Percentiles rank a stretch among this genome's conserved stretches.
Conservation (phyloP, 2,329 filamentous ascomycete genomes). For the Neofusicoccum laricinum region DNA sequence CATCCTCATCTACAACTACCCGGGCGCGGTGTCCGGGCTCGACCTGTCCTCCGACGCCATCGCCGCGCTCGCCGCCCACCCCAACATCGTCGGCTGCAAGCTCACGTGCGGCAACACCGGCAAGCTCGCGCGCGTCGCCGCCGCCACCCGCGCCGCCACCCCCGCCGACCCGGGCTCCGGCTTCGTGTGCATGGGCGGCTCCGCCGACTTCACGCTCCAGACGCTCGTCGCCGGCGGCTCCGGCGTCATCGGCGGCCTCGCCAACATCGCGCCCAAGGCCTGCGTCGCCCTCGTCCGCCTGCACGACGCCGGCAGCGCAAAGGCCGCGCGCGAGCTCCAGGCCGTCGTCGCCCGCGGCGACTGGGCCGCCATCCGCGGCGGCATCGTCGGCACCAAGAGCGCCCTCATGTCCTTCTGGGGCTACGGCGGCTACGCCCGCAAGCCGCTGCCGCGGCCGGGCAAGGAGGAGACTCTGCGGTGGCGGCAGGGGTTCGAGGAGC, state of each 20-base stretch:
- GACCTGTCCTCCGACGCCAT: slow-evolving; percentile 64
- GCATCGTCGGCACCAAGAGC: slow-evolving; percentile 67
- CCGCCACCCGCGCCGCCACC: slow-evolving; percentile 46
- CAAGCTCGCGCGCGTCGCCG: slow-evolving; percentile 61
- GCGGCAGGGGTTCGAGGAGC: slow-evolving; percentile 44
- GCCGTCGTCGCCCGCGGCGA: slow-evolving; percentile 65
- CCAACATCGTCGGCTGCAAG: slow-evolving; percentile 67
- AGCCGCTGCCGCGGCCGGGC: slow-evolving; percentile 53
- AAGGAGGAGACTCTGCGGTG: slow-evolving; percentile 41
- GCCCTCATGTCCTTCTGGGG: slow-evolving; percentile 60
- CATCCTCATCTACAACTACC: slow-evolving; percentile 68
- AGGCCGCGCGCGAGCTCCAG: slow-evolving; percentile 63
- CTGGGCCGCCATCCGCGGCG: slow-evolving; percentile 67
- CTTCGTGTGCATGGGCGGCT: slow-evolving; percentile 71
- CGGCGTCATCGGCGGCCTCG: slow-evolving; percentile 69
- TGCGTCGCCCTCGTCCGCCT: slow-evolving; percentile 62
- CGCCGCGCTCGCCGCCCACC: slow-evolving; percentile 57
- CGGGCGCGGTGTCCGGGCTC: slow-evolving; percentile 61
- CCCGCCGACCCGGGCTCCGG: slow-evolving; percentile 41
- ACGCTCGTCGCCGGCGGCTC: slow-evolving; percentile 67
- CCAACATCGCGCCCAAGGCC: slow-evolving; percentile 66
- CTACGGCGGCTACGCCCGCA: slow-evolving; percentile 62
- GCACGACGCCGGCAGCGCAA: slow-evolving; percentile 57
- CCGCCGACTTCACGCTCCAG: slow-evolving; percentile 71
- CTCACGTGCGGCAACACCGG: slow-evolving; percentile 69